Evolutionary conservation across 169 alveolate species (phyloP).

Genomic region (Plasmodium coatneyi): DNA sequence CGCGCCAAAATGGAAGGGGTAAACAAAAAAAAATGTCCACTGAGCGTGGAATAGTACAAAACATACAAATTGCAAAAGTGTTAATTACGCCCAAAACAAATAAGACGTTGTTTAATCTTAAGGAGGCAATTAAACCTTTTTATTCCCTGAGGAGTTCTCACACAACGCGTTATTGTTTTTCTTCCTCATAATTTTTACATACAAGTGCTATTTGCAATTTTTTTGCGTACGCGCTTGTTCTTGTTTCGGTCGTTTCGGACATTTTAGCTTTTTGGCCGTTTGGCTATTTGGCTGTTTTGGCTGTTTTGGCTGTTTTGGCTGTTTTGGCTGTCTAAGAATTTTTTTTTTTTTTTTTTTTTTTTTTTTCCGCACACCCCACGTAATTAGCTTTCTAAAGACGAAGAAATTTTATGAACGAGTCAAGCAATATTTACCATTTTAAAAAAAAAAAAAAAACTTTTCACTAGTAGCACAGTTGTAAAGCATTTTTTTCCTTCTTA

Average conservation of each 20-base stretch:
- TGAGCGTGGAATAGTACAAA: neutral
- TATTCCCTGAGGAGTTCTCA: neutral
- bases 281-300: neutral
- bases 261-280: neutral
- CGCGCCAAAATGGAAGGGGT: neutral
- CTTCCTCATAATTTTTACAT: neutral
- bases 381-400: neutral
- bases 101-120: neutral
- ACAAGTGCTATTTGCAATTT: neutral
- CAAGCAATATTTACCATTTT: neutral
- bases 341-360: neutral
- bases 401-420: conserved; percentile 5
- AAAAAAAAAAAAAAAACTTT: neutral
- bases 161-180: neutral
- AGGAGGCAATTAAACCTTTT: neutral
- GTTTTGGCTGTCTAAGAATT: neutral
- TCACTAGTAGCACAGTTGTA: neutral
- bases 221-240: neutral
- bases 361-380: neutral
- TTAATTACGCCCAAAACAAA: neutral
- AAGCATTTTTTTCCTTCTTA: neutral
- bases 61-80: neutral
- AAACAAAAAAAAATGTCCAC: neutral
- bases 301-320: neutral
- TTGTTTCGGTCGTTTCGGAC: neutral